These are phyloP conservation scores for Globisporangium spinosum DNA, from an alignment of 352 stramenopile species.

Conservation along the genomic window DNA sequence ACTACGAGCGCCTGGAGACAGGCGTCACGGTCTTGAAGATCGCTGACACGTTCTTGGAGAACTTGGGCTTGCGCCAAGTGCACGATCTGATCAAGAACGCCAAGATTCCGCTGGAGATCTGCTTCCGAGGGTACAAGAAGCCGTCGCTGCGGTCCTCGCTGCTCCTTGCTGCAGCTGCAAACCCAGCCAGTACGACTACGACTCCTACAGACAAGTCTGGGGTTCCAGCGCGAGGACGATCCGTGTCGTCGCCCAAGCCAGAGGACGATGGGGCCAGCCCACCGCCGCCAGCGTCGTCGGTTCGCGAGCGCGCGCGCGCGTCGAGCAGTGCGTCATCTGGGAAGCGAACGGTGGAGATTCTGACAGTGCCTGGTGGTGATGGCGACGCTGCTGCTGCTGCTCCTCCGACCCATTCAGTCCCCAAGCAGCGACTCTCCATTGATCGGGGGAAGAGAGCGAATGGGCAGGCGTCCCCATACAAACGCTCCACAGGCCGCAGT, in stretches of 20 bases:
- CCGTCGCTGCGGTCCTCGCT: constrained; percentile 19
- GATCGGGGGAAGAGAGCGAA: neutral
- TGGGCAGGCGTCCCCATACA: constrained; percentile 5
- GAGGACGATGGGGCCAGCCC: constrained; percentile 6
- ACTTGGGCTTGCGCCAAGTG: constrained; percentile 74
- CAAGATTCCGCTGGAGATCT: constrained; percentile 62
- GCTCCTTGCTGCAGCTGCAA: constrained; percentile 13
- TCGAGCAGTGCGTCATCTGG: constrained; percentile 3
- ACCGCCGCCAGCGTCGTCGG: neutral
- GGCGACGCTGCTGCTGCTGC: neutral
- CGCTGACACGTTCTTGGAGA: constrained; percentile 46
- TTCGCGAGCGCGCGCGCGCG: constrained; percentile 5
- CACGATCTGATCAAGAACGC: constrained; percentile 82
- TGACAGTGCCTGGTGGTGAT: neutral
- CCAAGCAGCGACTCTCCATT: constrained; percentile 24
- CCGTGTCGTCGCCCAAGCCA: constrained; percentile 7
- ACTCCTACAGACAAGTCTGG: neutral
- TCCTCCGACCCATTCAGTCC: constrained; percentile 1
- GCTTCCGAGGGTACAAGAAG: constrained; percentile 47
- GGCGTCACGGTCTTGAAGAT: constrained; percentile 78
- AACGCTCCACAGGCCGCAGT: constrained; percentile 9
- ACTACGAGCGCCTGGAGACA: constrained; percentile 65
- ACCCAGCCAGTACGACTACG: neutral
- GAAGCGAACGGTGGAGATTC: constrained; percentile 11
- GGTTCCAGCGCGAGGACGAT: constrained; percentile 1